A percentile compares a stretch with the other conserved stretches of the same genome.
Conservation (phyloP, 768 basidiomycete species). For the Xerocomus brunneocitrinus region DNA sequence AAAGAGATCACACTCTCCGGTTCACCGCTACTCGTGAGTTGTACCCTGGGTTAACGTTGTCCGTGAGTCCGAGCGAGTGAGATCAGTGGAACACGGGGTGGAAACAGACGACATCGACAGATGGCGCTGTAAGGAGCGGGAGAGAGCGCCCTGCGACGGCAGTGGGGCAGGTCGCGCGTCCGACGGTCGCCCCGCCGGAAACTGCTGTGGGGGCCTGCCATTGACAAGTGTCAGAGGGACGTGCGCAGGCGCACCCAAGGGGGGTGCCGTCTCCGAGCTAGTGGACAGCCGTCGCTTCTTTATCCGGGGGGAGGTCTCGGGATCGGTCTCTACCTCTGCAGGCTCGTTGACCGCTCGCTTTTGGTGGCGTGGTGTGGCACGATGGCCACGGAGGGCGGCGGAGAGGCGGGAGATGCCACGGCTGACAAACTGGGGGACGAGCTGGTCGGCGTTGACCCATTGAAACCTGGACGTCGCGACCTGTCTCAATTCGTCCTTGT, state of each 20-base stretch:
- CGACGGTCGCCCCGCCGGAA: slow-evolving; percentile 21
- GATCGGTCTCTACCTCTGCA: neutral
- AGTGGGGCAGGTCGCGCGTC: neutral
- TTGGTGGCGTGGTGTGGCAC: slow-evolving; percentile 10
- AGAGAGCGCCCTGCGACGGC: slow-evolving; percentile 10
- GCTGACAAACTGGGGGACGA: slow-evolving; percentile 22
- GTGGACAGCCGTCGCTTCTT: slow-evolving; percentile 27
- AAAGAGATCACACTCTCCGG: slow-evolving; percentile 5
- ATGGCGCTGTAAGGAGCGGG: slow-evolving; percentile 25
- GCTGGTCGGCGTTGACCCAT: slow-evolving; percentile 30
- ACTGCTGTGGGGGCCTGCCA: slow-evolving; percentile 31
- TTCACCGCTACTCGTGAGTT: slow-evolving; percentile 9
- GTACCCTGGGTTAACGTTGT: slow-evolving; percentile 16
- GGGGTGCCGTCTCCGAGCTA: neutral
- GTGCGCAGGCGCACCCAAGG: slow-evolving; percentile 2
- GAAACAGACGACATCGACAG: slow-evolving; percentile 24
- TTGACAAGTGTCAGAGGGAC: slow-evolving; percentile 22
- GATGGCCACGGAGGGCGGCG: slow-evolving; percentile 11
- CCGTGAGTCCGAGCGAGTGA: slow-evolving; percentile 20
- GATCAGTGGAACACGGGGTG: slow-evolving; percentile 8
- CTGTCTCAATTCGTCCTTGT: slow-evolving; percentile 22
- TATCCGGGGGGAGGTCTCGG: slow-evolving; percentile 14
- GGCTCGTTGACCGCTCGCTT: slow-evolving; percentile 19
- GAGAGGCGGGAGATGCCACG: slow-evolving; percentile 19
- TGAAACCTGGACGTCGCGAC: slow-evolving; percentile 27